Conservation (phyloP, 108 stramenopile species). For the Schizochytrium sp. region DNA sequence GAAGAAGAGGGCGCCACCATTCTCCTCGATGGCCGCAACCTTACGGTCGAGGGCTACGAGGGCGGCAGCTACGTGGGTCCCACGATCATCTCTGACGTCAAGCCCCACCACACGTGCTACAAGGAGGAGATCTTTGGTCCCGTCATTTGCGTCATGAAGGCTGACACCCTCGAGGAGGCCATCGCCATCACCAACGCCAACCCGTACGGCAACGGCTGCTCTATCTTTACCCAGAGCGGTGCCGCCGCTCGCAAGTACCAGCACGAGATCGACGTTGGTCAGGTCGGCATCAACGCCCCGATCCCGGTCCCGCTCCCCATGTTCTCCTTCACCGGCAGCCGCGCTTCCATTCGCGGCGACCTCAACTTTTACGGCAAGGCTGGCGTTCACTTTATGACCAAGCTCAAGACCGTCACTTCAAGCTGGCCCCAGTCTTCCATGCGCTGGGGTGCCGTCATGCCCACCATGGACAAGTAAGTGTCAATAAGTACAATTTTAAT, state of each 20-base stretch:
- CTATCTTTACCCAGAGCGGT: conserved; percentile 76
- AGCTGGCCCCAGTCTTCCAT: conserved; percentile 57
- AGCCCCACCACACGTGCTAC: conserved; percentile 60
- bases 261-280: conserved; percentile 76
- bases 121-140: conserved; percentile 91
- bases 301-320: conserved; percentile 90
- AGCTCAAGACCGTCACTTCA: conserved; percentile 80
- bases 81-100: conserved; percentile 59
- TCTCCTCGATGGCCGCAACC: conserved; percentile 72
- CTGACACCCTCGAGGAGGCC: conserved; percentile 76
- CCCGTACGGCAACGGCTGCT: conserved; percentile 80
- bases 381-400: conserved; percentile 86
- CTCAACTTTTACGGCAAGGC: conserved; percentile 79
- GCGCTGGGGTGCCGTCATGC: conserved; percentile 67
- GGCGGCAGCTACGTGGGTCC: conserved; percentile 77
- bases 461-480: conserved; percentile 53
- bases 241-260: conserved; percentile 81
- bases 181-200: conserved; percentile 70
- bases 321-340: conserved; percentile 85
- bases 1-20: conserved; percentile 68
- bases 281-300: conserved; percentile 79
- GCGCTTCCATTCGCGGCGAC: conserved; percentile 75
- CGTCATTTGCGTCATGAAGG: conserved; percentile 63
- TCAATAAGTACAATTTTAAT: no score
- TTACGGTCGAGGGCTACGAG: conserved; percentile 49